Conservation (phyloP, 2,329 filamentous ascomycete genomes). For the Fusarium kyushuense region DNA sequence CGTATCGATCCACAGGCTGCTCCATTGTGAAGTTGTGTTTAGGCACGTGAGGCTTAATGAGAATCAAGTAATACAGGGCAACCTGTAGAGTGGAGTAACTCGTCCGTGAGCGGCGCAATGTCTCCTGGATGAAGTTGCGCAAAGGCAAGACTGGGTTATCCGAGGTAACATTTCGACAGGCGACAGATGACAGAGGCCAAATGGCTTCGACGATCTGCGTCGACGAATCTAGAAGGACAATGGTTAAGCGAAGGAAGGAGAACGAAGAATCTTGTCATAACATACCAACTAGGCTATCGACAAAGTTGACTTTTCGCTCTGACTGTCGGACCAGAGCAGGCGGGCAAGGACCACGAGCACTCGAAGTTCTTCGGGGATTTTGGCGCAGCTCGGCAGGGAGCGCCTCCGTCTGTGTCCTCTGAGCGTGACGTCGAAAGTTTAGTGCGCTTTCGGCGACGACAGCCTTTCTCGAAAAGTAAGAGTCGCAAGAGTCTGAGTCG, state of each 20-base stretch:
- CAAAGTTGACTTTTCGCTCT: slow-evolving; percentile 94
- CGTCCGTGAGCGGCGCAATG: slow-evolving; percentile 90
- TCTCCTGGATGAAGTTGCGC: slow-evolving; percentile 97
- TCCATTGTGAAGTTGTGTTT: slow-evolving; percentile 87
- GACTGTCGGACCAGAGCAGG: slow-evolving; percentile 85
- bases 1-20: slow-evolving; percentile 78
- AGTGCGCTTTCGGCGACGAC: slow-evolving; percentile 40
- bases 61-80: slow-evolving; percentile 92
- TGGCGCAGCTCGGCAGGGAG: slow-evolving; percentile 73
- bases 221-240: slow-evolving; percentile 79
- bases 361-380: slow-evolving; percentile 70
- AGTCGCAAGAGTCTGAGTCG: slow-evolving; percentile 63
- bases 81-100: slow-evolving; percentile 98
- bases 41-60: slow-evolving; percentile 92
- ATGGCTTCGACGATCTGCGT: slow-evolving; percentile 97
- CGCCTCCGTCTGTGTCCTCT: slow-evolving; percentile 55
- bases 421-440: slow-evolving; percentile 41
- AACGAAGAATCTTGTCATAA: slow-evolving; percentile 49
- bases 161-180: slow-evolving; percentile 78
- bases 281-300: slow-evolving; percentile 98
- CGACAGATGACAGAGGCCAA: slow-evolving; percentile 89
- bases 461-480: slow-evolving; percentile 52
- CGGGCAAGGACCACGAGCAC: slow-evolving; percentile 70
- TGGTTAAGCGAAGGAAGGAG: slow-evolving; percentile 52
- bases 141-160: slow-evolving; percentile 86